Conservation (phyloP, 2,329 filamentous ascomycete genomes). For the Sclerotinia glacialis region DNA sequence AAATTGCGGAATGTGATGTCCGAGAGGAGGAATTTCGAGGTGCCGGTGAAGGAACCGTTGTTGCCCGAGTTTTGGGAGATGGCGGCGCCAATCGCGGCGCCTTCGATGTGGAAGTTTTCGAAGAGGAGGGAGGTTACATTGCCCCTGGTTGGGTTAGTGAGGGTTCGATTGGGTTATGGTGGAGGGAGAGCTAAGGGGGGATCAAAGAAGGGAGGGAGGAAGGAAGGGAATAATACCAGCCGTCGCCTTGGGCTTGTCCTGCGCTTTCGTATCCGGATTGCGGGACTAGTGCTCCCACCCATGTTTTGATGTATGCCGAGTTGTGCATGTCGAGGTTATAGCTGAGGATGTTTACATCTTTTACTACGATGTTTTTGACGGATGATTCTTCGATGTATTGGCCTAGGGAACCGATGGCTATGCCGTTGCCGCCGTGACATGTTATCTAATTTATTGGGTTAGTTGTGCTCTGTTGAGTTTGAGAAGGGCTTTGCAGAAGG, state of each 20-base stretch:
- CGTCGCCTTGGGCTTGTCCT: constrained; percentile 49
- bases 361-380: constrained; percentile 49
- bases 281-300: constrained; percentile 48
- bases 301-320: constrained; percentile 55
- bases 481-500: too few species aligned
- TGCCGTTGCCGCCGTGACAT: constrained; percentile 53
- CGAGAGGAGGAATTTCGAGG: constrained; percentile 50
- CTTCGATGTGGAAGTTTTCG: constrained; percentile 50
- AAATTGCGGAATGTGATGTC: constrained; percentile 52
- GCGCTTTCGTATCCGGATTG: constrained; percentile 50
- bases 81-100: constrained; percentile 44
- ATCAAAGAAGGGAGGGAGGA: not conserved
- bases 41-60: constrained; percentile 49
- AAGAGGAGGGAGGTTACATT: constrained; percentile 50
- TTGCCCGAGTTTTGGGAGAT: constrained; percentile 51
- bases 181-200: not conserved
- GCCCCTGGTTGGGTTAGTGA: constrained; percentile 39
- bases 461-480: too few species aligned
- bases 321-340: constrained; percentile 49
- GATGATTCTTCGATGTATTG: constrained; percentile 55
- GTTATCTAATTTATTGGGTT: constrained; percentile 36
- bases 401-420: constrained; percentile 54
- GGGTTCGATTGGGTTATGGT: not conserved
- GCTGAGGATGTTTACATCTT: constrained; percentile 46
- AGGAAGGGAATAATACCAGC: constrained; percentile 42